These are phyloP conservation scores for Penicillium sp. DNA, from an alignment of 2,329 filamentous ascomycete species.

Conservation along the genomic window DNA sequence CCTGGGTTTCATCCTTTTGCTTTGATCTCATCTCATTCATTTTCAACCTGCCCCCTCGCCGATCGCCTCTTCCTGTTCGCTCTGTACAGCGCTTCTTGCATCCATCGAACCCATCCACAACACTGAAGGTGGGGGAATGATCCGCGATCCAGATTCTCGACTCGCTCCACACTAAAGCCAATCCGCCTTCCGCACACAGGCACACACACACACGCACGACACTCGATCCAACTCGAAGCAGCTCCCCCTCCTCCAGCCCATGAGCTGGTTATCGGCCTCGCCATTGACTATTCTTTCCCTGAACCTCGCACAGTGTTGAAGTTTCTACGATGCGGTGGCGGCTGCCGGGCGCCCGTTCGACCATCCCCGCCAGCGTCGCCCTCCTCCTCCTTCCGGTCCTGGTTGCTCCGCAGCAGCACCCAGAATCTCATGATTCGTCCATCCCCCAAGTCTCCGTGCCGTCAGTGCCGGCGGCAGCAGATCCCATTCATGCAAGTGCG, in stretches of 20 bases:
- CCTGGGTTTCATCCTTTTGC: background rate
- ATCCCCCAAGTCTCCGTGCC: slow-evolving; percentile 36
- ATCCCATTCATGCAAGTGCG: slow-evolving; percentile 19
- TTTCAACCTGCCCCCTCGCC: background rate
- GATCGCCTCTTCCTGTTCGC: background rate
- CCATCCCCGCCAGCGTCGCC: slow-evolving; percentile 60
- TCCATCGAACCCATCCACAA: background rate
- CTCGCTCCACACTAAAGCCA: slow-evolving; percentile 22
- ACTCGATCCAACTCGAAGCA: slow-evolving; percentile 6
- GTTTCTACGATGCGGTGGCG: slow-evolving; percentile 64
- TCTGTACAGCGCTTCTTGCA: background rate
- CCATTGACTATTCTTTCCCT: background rate
- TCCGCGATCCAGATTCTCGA: slow-evolving; percentile 29
- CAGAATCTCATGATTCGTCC: slow-evolving; percentile 36
- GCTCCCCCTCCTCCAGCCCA: slow-evolving; percentile 6
- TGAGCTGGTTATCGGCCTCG: slow-evolving; percentile 8
- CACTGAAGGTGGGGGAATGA: slow-evolving; percentile 28
- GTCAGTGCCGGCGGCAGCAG: slow-evolving; percentile 28
- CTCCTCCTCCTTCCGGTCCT: slow-evolving; percentile 63
- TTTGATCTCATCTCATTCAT: no score
- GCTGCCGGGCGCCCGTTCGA: slow-evolving; percentile 62
- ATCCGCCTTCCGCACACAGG: slow-evolving; percentile 5
- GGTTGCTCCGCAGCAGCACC: slow-evolving; percentile 68
- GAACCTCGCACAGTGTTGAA: slow-evolving; percentile 37
- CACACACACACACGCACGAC: slow-evolving; percentile 9